Evolutionary conservation across 2,329 filamentous ascomycete species (phyloP).

Genomic region (Alternaria infectoria): DNA sequence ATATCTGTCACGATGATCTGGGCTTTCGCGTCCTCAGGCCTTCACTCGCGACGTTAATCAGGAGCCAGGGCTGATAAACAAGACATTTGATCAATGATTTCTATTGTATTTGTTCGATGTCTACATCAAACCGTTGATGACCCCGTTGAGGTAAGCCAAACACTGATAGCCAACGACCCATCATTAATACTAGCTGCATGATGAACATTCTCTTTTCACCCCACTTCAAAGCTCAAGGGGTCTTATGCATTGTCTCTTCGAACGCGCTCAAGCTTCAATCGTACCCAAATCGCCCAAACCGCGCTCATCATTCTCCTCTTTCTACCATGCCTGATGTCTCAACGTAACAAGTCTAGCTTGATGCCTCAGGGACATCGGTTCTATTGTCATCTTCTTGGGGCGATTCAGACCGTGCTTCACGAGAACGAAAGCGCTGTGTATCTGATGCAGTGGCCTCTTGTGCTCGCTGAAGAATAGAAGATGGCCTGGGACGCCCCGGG

Average conservation of each 20-base stretch:
- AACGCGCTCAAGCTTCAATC: background rate
- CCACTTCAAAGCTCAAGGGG: background rate
- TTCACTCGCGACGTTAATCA: background rate
- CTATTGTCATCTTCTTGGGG: background rate
- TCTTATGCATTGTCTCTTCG: background rate
- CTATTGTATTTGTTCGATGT: background rate
- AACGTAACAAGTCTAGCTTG: background rate
- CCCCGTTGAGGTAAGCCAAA: background rate
- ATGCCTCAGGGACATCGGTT: background rate
- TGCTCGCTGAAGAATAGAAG: rapidly evolving
- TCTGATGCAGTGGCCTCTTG: background rate
- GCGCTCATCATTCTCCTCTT: background rate
- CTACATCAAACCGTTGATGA: background rate
- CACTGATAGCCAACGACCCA: background rate
- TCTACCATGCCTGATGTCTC: background rate
- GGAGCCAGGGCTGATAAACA: background rate
- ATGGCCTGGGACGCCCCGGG: background rate
- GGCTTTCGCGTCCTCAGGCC: background rate
- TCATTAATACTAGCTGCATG: background rate
- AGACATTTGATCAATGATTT: background rate
- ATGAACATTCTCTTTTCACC: background rate
- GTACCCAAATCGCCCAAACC: background rate
- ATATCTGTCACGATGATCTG: background rate
- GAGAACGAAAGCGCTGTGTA: background rate
- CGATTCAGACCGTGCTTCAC: background rate